Percentiles rank a stretch among this genome's conserved stretches.
Conservation (phyloP, 148 eudicot genomes). For the Rhododendron ovatum region DNA sequence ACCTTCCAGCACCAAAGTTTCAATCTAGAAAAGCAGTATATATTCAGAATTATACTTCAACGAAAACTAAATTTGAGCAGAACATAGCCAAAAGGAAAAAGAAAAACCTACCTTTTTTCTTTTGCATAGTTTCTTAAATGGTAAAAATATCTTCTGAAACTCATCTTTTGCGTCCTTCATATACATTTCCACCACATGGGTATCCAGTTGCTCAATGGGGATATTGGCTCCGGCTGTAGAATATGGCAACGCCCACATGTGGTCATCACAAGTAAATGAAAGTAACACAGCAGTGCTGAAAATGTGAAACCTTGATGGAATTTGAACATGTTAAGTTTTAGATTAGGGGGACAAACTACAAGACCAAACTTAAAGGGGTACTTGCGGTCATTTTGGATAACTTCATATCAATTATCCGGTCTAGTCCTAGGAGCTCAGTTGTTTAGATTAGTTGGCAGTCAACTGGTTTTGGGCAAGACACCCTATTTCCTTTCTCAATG, state of each 20-base stretch:
- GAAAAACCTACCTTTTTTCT: conserved; percentile 28
- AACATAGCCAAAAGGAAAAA: background rate
- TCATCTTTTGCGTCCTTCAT: conserved; percentile 41
- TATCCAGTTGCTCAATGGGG: conserved; percentile 53
- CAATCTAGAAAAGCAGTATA: conserved; percentile 31
- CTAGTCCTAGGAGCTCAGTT: background rate
- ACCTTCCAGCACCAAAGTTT: conserved; percentile 65
- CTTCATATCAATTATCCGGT: background rate
- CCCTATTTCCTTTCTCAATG: background rate
- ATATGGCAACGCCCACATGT: conserved; percentile 1
- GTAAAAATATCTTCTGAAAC: conserved; percentile 40
- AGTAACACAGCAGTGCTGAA: background rate
- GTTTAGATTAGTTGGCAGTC: background rate
- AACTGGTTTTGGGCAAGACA: background rate
- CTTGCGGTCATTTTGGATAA: background rate
- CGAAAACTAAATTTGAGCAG: background rate
- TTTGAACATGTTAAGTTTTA: background rate
- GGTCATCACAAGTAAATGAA: conserved; percentile 3
- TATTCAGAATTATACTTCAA: background rate
- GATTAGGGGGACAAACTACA: background rate
- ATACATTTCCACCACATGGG: conserved; percentile 45
- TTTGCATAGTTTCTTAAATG: conserved; percentile 49
- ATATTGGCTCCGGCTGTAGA: conserved; percentile 56
- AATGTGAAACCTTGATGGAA: background rate
- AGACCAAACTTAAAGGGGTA: background rate